Conservation (phyloP, 202 grass and related monocot species). For the Brachypodium distachyon region DNA sequence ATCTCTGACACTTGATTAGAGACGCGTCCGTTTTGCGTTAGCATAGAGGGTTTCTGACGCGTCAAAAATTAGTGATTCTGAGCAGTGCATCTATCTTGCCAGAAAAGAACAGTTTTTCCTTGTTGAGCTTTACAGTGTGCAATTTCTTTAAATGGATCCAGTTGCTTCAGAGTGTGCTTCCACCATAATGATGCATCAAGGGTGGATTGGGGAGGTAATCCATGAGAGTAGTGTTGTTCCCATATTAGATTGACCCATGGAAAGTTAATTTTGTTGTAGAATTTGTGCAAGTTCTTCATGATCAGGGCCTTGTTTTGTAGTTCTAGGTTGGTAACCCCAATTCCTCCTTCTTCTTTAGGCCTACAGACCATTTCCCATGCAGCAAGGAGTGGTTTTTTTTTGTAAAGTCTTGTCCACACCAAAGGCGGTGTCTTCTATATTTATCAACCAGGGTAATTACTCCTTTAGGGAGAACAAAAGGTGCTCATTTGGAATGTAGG, state of each 20-base stretch:
- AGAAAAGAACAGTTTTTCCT: no score
- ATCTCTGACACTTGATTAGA: no score
- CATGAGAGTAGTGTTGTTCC: not conserved
- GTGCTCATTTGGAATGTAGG: no score
- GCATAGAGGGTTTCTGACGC: no score
- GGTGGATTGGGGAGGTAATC: fast-evolving
- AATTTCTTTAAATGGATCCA: no score
- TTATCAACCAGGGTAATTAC: no score
- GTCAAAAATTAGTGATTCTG: no score
- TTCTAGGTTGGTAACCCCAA: not conserved
- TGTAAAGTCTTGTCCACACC: not conserved
- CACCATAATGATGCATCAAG: not conserved
- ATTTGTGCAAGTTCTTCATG: not conserved
- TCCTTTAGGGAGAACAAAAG: no score
- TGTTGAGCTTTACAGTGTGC: no score
- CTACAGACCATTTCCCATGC: not conserved
- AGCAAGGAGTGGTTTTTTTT: not conserved
- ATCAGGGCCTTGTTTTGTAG: not conserved
- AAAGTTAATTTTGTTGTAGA: not conserved
- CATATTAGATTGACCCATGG: not conserved
- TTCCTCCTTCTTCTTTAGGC: not conserved
- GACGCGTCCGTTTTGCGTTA: no score
- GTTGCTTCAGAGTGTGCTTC: no score
- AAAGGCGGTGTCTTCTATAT: not conserved
- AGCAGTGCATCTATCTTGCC: no score